Evolutionary conservation across 2,329 filamentous ascomycete genomes (phyloP).

Genomic region (Mycosphaerella sp.): DNA sequence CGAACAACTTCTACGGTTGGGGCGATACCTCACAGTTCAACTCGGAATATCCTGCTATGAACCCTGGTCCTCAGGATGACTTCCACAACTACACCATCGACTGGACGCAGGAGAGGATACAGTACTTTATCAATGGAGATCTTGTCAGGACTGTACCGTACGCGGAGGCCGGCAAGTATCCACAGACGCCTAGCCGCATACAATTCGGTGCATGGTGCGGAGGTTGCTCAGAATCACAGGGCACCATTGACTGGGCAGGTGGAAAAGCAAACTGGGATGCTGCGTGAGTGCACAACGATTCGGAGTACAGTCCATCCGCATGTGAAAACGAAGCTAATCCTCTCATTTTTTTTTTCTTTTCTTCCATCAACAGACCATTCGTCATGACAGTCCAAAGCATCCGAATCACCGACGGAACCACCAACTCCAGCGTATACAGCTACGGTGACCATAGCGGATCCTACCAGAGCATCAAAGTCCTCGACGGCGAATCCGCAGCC

Average conservation of each 20-base stretch:
- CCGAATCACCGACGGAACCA: constrained; percentile 32
- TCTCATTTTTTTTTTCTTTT: not conserved
- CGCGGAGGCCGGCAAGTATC: constrained; percentile 44
- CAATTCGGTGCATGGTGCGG: constrained; percentile 76
- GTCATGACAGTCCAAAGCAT: constrained; percentile 34
- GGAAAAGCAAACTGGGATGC: constrained; percentile 32
- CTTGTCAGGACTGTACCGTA: constrained; percentile 58
- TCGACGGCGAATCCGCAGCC: constrained; percentile 27
- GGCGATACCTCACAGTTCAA: constrained; percentile 59
- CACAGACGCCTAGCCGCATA: constrained; percentile 69
- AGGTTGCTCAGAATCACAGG: constrained; percentile 66
- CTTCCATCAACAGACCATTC: constrained; percentile 34
- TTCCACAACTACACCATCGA: constrained; percentile 64
- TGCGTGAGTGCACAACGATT: constrained; percentile 24
- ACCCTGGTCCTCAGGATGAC: constrained; percentile 49
- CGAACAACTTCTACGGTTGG: constrained; percentile 73
- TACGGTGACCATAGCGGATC: constrained; percentile 38
- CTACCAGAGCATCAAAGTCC: constrained; percentile 44
- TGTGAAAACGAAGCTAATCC: not conserved
- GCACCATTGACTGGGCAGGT: constrained; percentile 37
- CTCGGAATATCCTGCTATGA: constrained; percentile 55
- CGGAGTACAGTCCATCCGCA: too few species aligned
- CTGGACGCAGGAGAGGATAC: constrained; percentile 62
- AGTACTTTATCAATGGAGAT: constrained; percentile 64
- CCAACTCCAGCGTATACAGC: constrained; percentile 35